Conservation (phyloP, 768 basidiomycete genomes). For the Leucocoprinus leucothites region DNA sequence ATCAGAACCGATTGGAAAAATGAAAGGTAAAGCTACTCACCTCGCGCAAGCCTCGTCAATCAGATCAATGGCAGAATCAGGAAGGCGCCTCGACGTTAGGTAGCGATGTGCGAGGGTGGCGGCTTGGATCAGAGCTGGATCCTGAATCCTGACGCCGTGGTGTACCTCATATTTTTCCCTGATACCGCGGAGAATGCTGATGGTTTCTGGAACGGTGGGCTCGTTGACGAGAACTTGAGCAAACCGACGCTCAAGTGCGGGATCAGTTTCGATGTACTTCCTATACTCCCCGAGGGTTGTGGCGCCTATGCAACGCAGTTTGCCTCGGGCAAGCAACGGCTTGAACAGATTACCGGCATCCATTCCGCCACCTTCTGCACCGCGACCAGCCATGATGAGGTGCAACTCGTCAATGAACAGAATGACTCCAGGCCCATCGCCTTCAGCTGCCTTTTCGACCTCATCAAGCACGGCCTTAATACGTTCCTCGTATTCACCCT, state of each 20-base stretch:
- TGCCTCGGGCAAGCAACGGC: conserved; percentile 86
- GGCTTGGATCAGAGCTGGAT: conserved; percentile 84
- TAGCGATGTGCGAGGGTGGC: conserved; percentile 94
- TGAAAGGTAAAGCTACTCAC: conserved; percentile 32
- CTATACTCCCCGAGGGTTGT: conserved; percentile 92
- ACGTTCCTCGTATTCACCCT: conserved; percentile 95
- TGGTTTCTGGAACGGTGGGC: conserved; percentile 83
- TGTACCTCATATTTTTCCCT: conserved; percentile 92
- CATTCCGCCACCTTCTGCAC: conserved; percentile 84
- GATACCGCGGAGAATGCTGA: conserved; percentile 92
- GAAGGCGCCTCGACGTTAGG: conserved; percentile 74
- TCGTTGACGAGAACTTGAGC: conserved; percentile 94
- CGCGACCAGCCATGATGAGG: conserved; percentile 89
- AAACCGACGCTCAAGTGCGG: conserved; percentile 87
- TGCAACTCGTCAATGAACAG: conserved; percentile 96
- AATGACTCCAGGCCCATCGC: conserved; percentile 75
- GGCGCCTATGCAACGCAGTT: conserved; percentile 75
- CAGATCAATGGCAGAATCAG: conserved; percentile 87
- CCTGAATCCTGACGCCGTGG: conserved; percentile 86
- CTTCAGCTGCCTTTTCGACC: conserved; percentile 82
- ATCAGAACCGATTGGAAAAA: not conserved
- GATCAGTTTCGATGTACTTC: conserved; percentile 91
- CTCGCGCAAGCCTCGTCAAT: conserved; percentile 91
- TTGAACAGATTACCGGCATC: conserved; percentile 93
- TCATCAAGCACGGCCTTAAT: conserved; percentile 91